These are phyloP conservation scores for Thymus quinquecostatus DNA, from an alignment of 257 asterid species.

Conservation along the genomic window DNA sequence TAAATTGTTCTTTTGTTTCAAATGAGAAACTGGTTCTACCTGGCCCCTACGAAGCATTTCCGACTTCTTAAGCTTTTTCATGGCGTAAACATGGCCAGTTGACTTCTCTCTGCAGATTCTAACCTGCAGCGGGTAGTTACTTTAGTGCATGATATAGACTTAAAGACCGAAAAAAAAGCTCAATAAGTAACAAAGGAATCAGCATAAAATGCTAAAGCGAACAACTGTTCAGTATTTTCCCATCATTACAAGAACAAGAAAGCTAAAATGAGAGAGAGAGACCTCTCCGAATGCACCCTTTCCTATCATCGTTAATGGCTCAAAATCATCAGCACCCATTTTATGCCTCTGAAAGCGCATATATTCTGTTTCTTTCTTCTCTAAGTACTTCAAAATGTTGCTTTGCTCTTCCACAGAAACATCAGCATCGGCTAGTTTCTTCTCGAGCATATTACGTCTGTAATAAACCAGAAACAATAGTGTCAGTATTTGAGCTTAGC, in stretches of 20 bases:
- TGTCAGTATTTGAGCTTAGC: too few relatives aligned
- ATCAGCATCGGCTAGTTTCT: conserved; percentile 90
- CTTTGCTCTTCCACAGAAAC: conserved; percentile 91
- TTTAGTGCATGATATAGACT: neutral
- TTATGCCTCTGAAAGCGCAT: conserved; percentile 99
- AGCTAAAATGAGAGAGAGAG: conserved; percentile 27
- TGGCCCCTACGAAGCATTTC: conserved; percentile 99
- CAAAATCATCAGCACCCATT: conserved; percentile 98
- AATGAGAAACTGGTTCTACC: conserved; percentile 48
- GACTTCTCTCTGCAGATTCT: conserved; percentile 91
- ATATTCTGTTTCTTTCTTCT: conserved; percentile 91
- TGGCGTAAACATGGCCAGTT: conserved; percentile 88
- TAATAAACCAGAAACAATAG: conserved; percentile 33
- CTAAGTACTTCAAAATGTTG: conserved; percentile 77
- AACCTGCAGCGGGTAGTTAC: conserved; percentile 53
- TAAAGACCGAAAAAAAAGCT: conserved; percentile 29
- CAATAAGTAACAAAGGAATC: neutral
- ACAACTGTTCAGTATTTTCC: neutral
- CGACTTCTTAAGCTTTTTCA: conserved; percentile 97
- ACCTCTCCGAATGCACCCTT: conserved; percentile 99
- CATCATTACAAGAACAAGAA: conserved; percentile 9
- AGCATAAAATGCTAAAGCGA: neutral
- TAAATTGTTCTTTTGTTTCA: conserved; percentile 21
- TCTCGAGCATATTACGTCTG: conserved; percentile 87
- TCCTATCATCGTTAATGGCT: conserved; percentile 92